These are phyloP conservation scores for Pezicula carpinea DNA, from an alignment of 2,329 filamentous ascomycete species.

Conservation along the genomic window DNA sequence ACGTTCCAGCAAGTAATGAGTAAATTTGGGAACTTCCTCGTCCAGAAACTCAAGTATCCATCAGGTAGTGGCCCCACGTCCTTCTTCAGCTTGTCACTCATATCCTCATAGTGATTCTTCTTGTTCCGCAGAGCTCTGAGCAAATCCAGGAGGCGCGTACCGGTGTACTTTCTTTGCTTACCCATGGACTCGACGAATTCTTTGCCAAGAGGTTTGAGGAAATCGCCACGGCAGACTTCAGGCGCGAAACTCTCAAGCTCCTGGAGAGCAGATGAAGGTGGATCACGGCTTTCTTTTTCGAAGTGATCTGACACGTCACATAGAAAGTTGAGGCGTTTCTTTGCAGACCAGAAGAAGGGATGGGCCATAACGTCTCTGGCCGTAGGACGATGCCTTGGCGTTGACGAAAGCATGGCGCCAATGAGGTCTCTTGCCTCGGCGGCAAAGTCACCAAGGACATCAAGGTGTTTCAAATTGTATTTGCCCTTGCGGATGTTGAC, in stretches of 20 bases:
- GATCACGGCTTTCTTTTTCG: constrained; percentile 84
- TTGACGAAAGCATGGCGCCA: constrained; percentile 63
- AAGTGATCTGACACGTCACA: constrained; percentile 96
- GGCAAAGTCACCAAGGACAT: constrained; percentile 75
- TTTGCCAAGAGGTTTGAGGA: constrained; percentile 69
- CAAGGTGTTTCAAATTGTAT: constrained; percentile 65
- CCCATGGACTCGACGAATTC: constrained; percentile 86
- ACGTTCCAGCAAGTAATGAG: constrained; percentile 63
- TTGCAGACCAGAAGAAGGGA: constrained; percentile 92
- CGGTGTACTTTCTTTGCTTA: constrained; percentile 93
- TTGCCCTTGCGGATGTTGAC: constrained; percentile 94
- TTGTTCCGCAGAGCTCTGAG: constrained; percentile 90
- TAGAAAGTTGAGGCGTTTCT: constrained; percentile 87
- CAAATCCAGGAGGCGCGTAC: constrained; percentile 76
- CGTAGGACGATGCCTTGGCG: constrained; percentile 58
- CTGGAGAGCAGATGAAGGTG: constrained; percentile 63
- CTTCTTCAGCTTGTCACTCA: constrained; percentile 73
- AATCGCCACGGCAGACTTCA: constrained; percentile 63
- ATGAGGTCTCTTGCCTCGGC: constrained; percentile 87
- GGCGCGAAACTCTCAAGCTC: constrained; percentile 52
- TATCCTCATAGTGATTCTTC: constrained; percentile 96
- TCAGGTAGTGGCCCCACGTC: constrained; percentile 59
- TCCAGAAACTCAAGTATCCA: constrained; percentile 67
- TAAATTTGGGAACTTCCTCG: constrained; percentile 59
- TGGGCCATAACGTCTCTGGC: constrained; percentile 81